Percentiles rank a stretch among this genome's conserved stretches.
phyloP scores from a whole-genome alignment of 768 basidiomycete genomes.

The Mycena floridula region DNA sequence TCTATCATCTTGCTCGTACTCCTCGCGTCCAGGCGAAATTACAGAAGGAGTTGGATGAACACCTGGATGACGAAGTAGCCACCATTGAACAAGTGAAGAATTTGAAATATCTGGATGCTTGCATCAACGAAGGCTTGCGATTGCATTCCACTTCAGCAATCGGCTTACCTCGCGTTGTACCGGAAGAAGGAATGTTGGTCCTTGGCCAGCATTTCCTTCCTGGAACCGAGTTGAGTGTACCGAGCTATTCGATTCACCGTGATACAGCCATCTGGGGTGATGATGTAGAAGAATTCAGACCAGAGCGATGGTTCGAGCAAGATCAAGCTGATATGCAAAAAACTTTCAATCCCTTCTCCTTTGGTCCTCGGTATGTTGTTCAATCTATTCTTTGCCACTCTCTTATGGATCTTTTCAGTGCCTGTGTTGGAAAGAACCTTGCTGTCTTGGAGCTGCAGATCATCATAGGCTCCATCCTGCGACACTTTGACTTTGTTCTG shows the following conservation, averaged over 20 bases:
- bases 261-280: constrained; percentile 69
- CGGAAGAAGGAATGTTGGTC: constrained; percentile 65
- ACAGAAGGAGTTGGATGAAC: constrained; percentile 68
- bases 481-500: constrained; percentile 70
- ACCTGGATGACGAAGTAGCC: constrained; percentile 31
- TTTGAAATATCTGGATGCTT: constrained; percentile 77
- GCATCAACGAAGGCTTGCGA: constrained; percentile 82
- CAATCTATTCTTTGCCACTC: no score
- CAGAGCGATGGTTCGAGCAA: constrained; percentile 81
- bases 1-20: constrained; percentile 74
- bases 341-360: constrained; percentile 82
- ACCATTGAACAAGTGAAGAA: constrained; percentile 66
- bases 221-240: constrained; percentile 74
- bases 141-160: constrained; percentile 80
- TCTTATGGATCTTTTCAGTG: no score
- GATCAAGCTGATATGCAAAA: constrained; percentile 56
- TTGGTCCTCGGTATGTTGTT: constrained; percentile 77
- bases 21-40: constrained; percentile 62
- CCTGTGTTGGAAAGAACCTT: constrained; percentile 80
- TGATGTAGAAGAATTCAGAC: constrained; percentile 67
- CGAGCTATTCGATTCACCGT: constrained; percentile 80
- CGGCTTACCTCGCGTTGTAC: constrained; percentile 77
- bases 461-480: constrained; percentile 75
- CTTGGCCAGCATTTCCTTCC: constrained; percentile 55
- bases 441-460: constrained; percentile 75